Base-by-base conservation (phyloP, 768 basidiomycete genomes). In the Cystofilobasidium ferigula region DNA sequence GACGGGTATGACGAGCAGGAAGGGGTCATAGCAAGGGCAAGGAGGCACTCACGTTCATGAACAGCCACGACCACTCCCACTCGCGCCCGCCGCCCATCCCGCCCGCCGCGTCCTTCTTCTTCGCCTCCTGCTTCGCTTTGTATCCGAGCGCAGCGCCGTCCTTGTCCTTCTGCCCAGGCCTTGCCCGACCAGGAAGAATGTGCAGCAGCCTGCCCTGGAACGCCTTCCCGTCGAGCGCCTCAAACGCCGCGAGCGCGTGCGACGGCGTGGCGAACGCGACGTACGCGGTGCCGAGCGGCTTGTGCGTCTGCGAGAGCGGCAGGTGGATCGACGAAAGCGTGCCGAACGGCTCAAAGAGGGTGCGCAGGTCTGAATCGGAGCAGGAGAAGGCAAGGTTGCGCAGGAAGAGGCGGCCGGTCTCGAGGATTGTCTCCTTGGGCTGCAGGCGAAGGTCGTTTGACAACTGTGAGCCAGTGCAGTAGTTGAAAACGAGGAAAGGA, bases 301-400 rank as follows among this genome's bases (percentile, higher is more conserved):
- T 74, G 63, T 79, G 79, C 2, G 70, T 64, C 0, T 76, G 61
- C 54, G 84, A 82, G 32, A 84, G 71, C 0, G 83, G 83, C 12
- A 86, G 76, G 71, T 86, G 85, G 6, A 83, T 78, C 81, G 53
- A 87, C 47, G 81, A 80, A 38, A 95, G 73, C 53, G 82, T 79
- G 12, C 93, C 93, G 73, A 82, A 89, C 0, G 81, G 78, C 3
- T 76, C 73, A 74, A 92, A 91, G 2, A 85, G 79, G 16, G 81
- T 79, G 2, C 75, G 72, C 0, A 98, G 76, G 58, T 95, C 91
- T 2, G 79, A 75, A 22, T 86, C 82, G 9, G 86, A 85, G 64
- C 87, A 89, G 0, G 85, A 82, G 72, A 91, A 98, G 0, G 91
- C 81, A n/a, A 99, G 76, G 73, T 98, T 99, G n/a, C 95, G 89